Percentiles rank a stretch among this genome's conserved stretches.
Conservation (phyloP, 2,329 filamentous ascomycete species). For the Fusarium pseudograminearum region DNA sequence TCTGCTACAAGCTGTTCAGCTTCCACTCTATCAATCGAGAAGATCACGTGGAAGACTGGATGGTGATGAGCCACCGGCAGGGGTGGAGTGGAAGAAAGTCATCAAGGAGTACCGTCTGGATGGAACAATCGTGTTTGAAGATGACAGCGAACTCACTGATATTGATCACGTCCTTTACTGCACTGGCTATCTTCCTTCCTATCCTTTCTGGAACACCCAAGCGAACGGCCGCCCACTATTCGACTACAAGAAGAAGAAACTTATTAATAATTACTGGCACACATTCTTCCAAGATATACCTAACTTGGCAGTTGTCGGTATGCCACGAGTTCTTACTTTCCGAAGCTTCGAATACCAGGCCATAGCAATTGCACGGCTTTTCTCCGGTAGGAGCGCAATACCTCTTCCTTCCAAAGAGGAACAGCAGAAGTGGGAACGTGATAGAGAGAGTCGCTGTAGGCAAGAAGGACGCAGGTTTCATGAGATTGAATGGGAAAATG, state of each 20-base stretch:
- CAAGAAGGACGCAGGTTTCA: conserved; percentile 61
- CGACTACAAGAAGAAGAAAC: conserved; percentile 60
- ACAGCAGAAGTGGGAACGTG: conserved; percentile 61
- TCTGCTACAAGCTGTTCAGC: conserved; percentile 52
- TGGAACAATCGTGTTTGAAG: conserved; percentile 59
- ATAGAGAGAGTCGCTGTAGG: conserved; percentile 50
- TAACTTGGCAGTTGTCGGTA: conserved; percentile 63
- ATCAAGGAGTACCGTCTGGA: conserved; percentile 59
- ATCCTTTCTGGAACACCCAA: conserved; percentile 62
- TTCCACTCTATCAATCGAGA: conserved; percentile 65
- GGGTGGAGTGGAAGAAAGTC: conserved; percentile 66
- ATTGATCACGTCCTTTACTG: conserved; percentile 58
- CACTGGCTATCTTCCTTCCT: conserved; percentile 59
- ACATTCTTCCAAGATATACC: conserved; percentile 63
- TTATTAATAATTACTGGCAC: conserved; percentile 63
- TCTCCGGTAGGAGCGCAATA: conserved; percentile 55
- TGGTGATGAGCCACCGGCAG: conserved; percentile 58
- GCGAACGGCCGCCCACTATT: conserved; percentile 61
- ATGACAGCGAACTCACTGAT: conserved; percentile 52
- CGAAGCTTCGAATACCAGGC: conserved; percentile 69
- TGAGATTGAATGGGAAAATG: conserved; percentile 64
- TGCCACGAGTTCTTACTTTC: conserved; percentile 65
- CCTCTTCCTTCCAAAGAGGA: conserved; percentile 55
- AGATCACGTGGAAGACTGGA: conserved; percentile 64
- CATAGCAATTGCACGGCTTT: conserved; percentile 63